phyloP scores from a whole-genome alignment of 2,329 filamentous ascomycete species.

The Lasiodiplodia gonubiensis region DNA sequence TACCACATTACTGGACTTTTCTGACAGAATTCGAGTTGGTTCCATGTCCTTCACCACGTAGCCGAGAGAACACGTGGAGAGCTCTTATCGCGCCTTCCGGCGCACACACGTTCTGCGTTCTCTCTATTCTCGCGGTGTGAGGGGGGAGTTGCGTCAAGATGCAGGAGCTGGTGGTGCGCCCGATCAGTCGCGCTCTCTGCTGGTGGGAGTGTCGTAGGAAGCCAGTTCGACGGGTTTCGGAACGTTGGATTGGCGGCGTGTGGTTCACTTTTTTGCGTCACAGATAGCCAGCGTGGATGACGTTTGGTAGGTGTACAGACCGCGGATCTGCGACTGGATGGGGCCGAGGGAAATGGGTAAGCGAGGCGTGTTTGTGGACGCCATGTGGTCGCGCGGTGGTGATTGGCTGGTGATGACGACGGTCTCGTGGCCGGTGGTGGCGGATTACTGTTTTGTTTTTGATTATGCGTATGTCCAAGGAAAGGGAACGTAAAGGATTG shows the following conservation, averaged over 20 bases:
- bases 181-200: too few relatives aligned
- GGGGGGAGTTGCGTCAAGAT: too few relatives aligned
- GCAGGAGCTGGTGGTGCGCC: too few relatives aligned
- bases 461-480: not conserved
- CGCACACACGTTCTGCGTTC: not conserved
- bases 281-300: not conserved
- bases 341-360: not conserved
- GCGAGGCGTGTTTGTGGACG: slow-evolving; percentile 3
- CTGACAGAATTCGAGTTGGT: too few relatives aligned
- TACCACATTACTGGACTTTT: too few relatives aligned
- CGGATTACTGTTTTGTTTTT: not conserved
- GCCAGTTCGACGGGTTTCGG: not conserved
- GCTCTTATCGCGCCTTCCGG: not conserved
- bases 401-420: not conserved
- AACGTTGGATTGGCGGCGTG: not conserved
- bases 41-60: too few relatives aligned
- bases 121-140: too few relatives aligned
- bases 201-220: not conserved
- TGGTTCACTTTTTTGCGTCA: not conserved
- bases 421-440: not conserved
- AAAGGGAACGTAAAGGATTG: not conserved
- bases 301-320: not conserved
- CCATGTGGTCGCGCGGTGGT: not conserved
- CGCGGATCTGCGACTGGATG: not conserved
- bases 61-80: not conserved